Conservation (phyloP, 169 alveolate genomes). For the Fabrea salina region DNA sequence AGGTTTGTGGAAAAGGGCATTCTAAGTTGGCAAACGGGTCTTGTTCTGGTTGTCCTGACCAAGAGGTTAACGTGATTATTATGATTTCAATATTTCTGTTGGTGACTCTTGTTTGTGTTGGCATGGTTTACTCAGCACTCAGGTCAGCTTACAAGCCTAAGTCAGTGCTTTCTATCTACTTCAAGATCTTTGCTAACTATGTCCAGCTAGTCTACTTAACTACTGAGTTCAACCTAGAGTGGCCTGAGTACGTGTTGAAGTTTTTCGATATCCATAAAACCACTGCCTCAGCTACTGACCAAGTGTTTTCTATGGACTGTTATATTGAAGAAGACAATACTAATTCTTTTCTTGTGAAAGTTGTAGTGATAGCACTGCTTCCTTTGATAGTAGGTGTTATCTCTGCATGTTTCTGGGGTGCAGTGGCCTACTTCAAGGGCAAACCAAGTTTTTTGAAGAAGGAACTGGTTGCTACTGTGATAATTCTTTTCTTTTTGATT, state of each 20-base stretch:
- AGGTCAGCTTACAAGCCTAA: neutral
- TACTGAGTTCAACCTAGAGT: constrained; percentile 1
- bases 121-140: neutral
- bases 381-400: neutral
- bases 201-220: neutral
- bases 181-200: constrained; percentile 16
- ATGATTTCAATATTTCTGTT: neutral
- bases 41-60: constrained; percentile 30
- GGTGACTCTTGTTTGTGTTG: neutral
- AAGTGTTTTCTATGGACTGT: constrained; percentile 15
- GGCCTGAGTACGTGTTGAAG: neutral
- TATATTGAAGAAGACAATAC: neutral
- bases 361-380: constrained; percentile 12
- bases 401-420: neutral
- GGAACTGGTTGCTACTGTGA: neutral
- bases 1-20: neutral
- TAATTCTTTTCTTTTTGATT: neutral
- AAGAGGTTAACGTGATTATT: constrained; percentile 6
- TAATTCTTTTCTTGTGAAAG: neutral
- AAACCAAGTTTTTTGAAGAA: neutral
- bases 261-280: neutral
- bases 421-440: neutral
- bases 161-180: neutral
- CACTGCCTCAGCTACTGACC: neutral
- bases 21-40: neutral